Conservation (phyloP, 1,139 yeast genomes). For the Lodderomyces pseudojiufengensis region DNA sequence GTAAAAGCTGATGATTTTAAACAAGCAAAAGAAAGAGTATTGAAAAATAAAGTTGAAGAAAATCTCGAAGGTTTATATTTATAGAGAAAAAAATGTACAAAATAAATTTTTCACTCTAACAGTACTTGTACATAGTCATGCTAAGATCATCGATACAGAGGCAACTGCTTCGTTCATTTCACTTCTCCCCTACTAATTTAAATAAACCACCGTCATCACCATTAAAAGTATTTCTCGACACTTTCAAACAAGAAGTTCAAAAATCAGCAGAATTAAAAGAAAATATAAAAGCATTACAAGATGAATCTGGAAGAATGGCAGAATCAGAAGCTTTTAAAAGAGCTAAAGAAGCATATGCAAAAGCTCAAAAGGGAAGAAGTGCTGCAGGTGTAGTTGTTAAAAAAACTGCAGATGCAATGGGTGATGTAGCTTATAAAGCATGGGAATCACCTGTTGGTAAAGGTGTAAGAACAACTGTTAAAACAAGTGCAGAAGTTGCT, state of each 20-base stretch:
- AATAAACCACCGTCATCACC: slow-evolving; percentile 49
- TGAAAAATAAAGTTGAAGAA: slow-evolving; percentile 97
- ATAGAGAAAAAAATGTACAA: slow-evolving; percentile 21
- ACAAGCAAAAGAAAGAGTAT: slow-evolving; percentile 91
- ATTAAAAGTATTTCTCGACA: slow-evolving; percentile 86
- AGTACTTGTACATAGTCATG: slow-evolving; percentile 1
- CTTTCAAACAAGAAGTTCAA: slow-evolving; percentile 87
- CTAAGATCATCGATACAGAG: neutral
- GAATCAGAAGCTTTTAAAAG: slow-evolving; percentile 91
- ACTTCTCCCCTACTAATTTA: slow-evolving; percentile 9
- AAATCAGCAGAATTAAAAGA: slow-evolving; percentile 87
- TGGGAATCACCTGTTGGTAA: slow-evolving; percentile 97
- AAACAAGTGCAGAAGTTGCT: slow-evolving; percentile 73
- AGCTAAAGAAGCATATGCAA: slow-evolving; percentile 90
- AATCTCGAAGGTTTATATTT: slow-evolving; percentile 92
- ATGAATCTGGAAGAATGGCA: slow-evolving; percentile 92
- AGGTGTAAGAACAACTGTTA: slow-evolving; percentile 79
- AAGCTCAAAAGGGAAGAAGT: slow-evolving; percentile 75
- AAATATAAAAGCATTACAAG: slow-evolving; percentile 90
- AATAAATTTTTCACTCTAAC: too few relatives aligned
- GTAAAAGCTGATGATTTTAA: slow-evolving; percentile 94
- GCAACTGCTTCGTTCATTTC: slow-evolving; percentile 10
- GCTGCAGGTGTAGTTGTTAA: slow-evolving; percentile 82
- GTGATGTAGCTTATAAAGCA: slow-evolving; percentile 83
- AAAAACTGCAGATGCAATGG: slow-evolving; percentile 93